Base-by-base conservation (phyloP, 495 filamentous ascomycete genomes). In the Penicillium manginii region DNA sequence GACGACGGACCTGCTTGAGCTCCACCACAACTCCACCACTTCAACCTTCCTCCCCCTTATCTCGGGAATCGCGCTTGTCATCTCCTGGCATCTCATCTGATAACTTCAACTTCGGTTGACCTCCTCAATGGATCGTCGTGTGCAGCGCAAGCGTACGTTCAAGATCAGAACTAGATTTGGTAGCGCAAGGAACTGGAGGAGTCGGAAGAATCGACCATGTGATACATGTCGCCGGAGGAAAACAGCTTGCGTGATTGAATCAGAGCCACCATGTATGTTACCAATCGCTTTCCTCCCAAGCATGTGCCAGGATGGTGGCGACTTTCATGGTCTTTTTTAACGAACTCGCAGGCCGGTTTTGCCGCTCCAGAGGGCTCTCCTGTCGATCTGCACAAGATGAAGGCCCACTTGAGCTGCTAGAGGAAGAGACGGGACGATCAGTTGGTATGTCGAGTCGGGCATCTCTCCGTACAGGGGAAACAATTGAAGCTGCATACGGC, bases 201-300 rank as follows among this genome's bases (percentile, higher is more conserved):
- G 61, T 50, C 32, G 64, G 22, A 63, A 62, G 33, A 52, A 67
- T 31, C 61, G 57, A 26, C 61, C 61, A n/a, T 67, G 64, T 42
- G 64, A 67, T 56, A 46, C 59, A 4, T 67, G 64, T 51, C 60
- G 57, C 2, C 23, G 37, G 19, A 49, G 64, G 37, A 67, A 67
- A 51, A 61, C 64, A 9, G 64, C 61, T 6, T 67, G 64, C 31
- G 50, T 67, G 7, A 61, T 67, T 43, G 56, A 62, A 33, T 35
- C 54, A 22, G 50, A 50, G 19, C 58, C 61, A 19, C 64, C 61
- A 21, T 63, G 64, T 64, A 61, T 7, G 49, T 14, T 45, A 9
- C 9, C 18, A 23, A 17, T n/a, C 40, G 14, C 17, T 14, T 37
- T n/a, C 3, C 0, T 43, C 19, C 8, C 8, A 17, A 17, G 17